Conservation (phyloP, 305 asterid genomes). For the Lippia alba region DNA sequence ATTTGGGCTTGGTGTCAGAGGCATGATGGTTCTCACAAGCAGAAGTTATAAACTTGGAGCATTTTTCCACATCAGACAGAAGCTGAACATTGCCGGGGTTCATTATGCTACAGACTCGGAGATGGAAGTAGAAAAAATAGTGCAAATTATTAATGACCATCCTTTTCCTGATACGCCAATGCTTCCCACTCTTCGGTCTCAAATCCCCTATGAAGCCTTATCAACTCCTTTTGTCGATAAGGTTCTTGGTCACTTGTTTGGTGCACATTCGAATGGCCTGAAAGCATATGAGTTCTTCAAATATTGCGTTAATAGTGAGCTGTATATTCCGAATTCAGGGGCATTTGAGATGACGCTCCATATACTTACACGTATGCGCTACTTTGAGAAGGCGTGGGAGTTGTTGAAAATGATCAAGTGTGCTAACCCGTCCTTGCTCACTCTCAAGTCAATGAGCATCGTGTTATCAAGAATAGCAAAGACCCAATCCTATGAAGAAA, state of each 20-base stretch:
- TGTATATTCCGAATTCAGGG: conserved; percentile 69
- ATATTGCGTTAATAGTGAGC: conserved; percentile 58
- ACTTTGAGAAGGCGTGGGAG: conserved; percentile 90
- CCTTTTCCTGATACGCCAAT: conserved; percentile 69
- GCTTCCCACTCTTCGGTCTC: conserved; percentile 50
- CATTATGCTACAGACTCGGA: conserved; percentile 43
- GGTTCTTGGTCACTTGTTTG: conserved; percentile 82
- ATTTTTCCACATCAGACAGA: conserved; percentile 35
- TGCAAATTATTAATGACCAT: conserved; percentile 65
- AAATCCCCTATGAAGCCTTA: conserved; percentile 46
- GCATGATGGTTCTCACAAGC: conserved; percentile 41
- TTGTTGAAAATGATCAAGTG: conserved; percentile 55
- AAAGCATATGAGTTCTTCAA: conserved; percentile 81
- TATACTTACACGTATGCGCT: conserved; percentile 91
- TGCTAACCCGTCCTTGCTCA: conserved; percentile 68
- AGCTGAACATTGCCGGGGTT: conserved; percentile 41
- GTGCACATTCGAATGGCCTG: conserved; percentile 87
- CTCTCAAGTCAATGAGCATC: conserved; percentile 89
- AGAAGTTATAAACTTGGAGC: conserved; percentile 29
- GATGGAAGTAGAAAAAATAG: conserved; percentile 50
- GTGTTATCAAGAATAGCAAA: conserved; percentile 84
- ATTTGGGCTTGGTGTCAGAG: conserved; percentile 13
- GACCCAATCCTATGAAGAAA: conserved; percentile 73
- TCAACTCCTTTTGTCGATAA: conserved; percentile 68
- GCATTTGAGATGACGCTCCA: conserved; percentile 94